Percentiles rank a stretch among this genome's conserved stretches.
Conservation (phyloP, 352 stramenopile species). For the Globisporangium spiculum region DNA sequence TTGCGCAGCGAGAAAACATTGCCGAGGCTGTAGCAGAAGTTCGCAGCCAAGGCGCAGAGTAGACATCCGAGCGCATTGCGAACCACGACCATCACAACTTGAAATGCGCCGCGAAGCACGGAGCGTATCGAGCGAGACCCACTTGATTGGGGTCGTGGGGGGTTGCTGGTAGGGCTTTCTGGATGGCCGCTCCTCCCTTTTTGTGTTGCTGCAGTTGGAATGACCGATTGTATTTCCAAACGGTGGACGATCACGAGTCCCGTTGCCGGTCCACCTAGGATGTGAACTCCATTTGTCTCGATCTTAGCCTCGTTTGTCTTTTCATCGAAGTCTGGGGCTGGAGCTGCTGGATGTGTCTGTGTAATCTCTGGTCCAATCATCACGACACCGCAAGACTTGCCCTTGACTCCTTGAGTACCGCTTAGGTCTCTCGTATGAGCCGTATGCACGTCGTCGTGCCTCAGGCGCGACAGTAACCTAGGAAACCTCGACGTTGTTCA, state of each 20-base stretch:
- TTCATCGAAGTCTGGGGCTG: not conserved
- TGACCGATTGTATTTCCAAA: not conserved
- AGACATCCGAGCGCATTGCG: slow-evolving; percentile 19
- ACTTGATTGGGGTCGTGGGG: not conserved
- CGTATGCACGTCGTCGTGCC: too few relatives aligned
- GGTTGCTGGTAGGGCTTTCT: not conserved
- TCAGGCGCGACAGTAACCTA: too few relatives aligned
- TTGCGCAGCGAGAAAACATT: slow-evolving; percentile 27
- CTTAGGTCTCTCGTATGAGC: too few relatives aligned
- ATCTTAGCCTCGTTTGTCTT: too few relatives aligned
- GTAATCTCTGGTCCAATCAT: not conserved
- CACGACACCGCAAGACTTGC: too few relatives aligned
- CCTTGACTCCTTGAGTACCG: too few relatives aligned
- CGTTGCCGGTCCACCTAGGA: not conserved
- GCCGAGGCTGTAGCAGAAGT: slow-evolving; percentile 25
- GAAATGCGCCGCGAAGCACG: not conserved
- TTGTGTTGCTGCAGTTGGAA: not conserved
- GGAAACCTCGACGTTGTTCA: too few relatives aligned
- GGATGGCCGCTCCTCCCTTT: not conserved
- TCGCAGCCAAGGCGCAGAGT: slow-evolving; percentile 23
- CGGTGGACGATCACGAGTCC: not conserved
- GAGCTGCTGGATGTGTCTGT: not conserved
- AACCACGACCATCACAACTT: slow-evolving; percentile 12
- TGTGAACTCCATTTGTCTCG: not conserved
- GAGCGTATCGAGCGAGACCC: not conserved